Evolutionary conservation across 495 filamentous ascomycete species (phyloP), one percentile per base, ranked within the genome.

Genomic region (Xylaria palmicola): DNA sequence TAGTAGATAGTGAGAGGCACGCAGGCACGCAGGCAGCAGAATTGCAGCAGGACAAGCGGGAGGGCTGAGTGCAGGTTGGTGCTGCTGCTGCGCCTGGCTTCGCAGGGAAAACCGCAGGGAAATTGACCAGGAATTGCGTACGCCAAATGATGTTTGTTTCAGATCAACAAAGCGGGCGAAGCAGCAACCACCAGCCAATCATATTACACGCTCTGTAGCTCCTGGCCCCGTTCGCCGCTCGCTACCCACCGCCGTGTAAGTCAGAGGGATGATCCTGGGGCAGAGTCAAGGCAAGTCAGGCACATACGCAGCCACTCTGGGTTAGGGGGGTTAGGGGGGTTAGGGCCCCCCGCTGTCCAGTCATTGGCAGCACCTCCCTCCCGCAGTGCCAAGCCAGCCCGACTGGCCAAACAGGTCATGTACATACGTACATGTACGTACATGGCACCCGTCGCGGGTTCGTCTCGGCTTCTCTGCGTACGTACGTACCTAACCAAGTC

Each of bases 111-210:
- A 3, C n/a, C 4, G 4, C 12, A 15, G 37, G 12, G 13, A 40
- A 5, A 40, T 4, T 43, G 39, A 30, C 44, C 44, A 44, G 37
- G 37, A 43, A 39, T 43, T 24, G 49, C 20, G 49, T n/a, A 47
- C 13, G 47, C 26, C 29, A 52, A 32, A 60, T 53, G 47, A 54
- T 32, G 40, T 45, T 13, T 44, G 59, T 61, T 61, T 61, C 59
- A 61, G 59, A 61, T 54, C 59, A 55, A 61, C 59, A 61, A 61
- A 61, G 59, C 59, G 50, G 59, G 59, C 59, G 59, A 48, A 61
- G 59, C 50, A 48, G 32, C 27, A 22, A 48, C 30, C 59, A 13
- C 20, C 15, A 30, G 41, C 59, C 59, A 61, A 61, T 48, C 41
- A 55, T 13, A 40, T 10, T 13, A 20, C 30, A 5, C n/a, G 6